These are phyloP conservation scores for Cladosporium sp. DNA, from an alignment of 2,329 filamentous ascomycete genomes.

Conservation along the genomic window DNA sequence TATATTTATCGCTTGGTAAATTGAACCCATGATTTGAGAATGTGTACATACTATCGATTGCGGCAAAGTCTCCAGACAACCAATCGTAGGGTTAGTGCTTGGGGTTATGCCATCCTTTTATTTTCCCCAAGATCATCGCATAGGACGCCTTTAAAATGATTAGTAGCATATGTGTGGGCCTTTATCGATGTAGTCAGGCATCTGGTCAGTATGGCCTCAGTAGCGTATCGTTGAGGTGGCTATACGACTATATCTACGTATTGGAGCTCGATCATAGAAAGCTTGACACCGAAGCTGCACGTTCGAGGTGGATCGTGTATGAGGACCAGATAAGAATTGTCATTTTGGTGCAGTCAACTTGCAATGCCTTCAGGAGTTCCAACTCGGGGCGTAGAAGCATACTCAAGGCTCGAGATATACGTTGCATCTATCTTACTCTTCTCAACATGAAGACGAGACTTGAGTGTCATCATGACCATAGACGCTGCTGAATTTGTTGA, in stretches of 20 bases:
- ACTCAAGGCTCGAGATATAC: no score
- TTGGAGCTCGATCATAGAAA: neutral
- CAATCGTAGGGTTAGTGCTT: neutral
- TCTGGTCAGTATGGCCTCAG: neutral
- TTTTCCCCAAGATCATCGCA: neutral
- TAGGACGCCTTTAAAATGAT: neutral
- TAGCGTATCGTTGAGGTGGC: neutral
- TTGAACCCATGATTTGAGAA: neutral
- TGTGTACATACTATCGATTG: neutral
- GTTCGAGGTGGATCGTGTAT: neutral
- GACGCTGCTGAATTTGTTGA: no score
- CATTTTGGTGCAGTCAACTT: neutral
- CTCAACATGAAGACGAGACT: no score
- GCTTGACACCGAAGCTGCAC: neutral
- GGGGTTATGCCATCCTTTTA: neutral
- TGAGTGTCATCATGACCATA: no score
- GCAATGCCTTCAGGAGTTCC: no score
- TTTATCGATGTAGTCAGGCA: neutral
- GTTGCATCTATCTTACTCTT: no score
- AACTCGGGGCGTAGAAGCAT: no score
- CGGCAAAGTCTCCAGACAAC: neutral
- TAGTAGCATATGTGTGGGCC: fast-evolving
- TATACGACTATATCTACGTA: neutral
- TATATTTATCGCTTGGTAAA: neutral
- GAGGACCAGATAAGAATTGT: neutral